phyloP scores from a whole-genome alignment of 768 basidiomycete species.

The Russula sp. region DNA sequence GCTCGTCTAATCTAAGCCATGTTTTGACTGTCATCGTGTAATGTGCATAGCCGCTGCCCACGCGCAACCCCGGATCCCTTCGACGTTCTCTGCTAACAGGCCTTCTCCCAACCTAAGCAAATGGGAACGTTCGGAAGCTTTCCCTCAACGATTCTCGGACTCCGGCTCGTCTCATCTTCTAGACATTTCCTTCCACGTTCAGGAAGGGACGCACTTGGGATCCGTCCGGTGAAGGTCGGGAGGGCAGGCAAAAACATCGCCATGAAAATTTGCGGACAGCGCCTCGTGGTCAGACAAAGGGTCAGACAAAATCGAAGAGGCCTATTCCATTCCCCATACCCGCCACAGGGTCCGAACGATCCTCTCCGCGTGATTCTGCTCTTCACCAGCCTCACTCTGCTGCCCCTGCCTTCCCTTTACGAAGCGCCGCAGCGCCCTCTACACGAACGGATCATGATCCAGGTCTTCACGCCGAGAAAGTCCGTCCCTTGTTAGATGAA shows the following conservation, averaged over 20 bases:
- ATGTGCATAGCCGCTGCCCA: constrained; percentile 15
- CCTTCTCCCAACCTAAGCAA: constrained; percentile 19
- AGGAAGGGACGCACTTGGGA: constrained; percentile 9
- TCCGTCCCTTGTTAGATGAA: neutral
- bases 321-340: constrained; percentile 15
- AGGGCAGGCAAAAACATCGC: constrained; percentile 5
- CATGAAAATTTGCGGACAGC: neutral
- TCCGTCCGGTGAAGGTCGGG: neutral
- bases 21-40: neutral
- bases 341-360: neutral
- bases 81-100: constrained; percentile 8
- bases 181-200: neutral
- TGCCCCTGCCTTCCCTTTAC: neutral
- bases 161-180: constrained; percentile 1
- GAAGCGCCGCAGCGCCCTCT: neutral
- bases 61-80: constrained; percentile 13
- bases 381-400: neutral
- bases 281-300: constrained; percentile 1
- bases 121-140: constrained; percentile 23
- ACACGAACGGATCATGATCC: neutral
- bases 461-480: neutral
- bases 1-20: neutral
- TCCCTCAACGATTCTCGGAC: neutral
- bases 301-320: constrained; percentile 18
- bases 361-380: constrained; percentile 9